Percentiles rank a stretch among this genome's conserved stretches.
phyloP scores from a whole-genome alignment of 1,139 yeast genomes.

The Kurtzmaniella quercitrusa region DNA sequence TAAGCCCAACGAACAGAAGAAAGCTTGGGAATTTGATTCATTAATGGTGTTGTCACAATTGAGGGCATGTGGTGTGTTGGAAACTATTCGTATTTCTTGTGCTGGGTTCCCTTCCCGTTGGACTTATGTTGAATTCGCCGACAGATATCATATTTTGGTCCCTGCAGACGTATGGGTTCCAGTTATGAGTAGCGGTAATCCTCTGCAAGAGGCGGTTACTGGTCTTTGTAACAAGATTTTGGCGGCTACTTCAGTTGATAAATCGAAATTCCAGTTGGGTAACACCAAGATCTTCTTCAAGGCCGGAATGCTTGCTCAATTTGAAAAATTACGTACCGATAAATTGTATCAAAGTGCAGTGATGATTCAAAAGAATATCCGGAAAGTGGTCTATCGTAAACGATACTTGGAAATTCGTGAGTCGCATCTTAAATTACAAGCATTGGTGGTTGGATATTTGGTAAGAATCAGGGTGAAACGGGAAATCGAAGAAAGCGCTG shows the following conservation, averaged over 20 bases:
- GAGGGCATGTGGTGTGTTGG: conserved; percentile 98
- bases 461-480: conserved; percentile 55
- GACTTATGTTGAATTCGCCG: conserved; percentile 91
- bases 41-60: conserved; percentile 92
- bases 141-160: conserved; percentile 79
- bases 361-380: conserved; percentile 80
- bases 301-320: conserved; percentile 91
- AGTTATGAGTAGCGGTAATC: conserved; percentile 47
- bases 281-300: conserved; percentile 90
- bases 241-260: conserved; percentile 56
- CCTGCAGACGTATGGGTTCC: conserved; percentile 67
- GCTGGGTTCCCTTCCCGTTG: conserved; percentile 98
- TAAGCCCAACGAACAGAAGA: conserved; percentile 90
- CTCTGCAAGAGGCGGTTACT: conserved; percentile 51
- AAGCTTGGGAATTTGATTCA: conserved; percentile 95
- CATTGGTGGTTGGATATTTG: conserved; percentile 58
- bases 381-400: conserved; percentile 62
- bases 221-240: conserved; percentile 67
- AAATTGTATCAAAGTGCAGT: conserved; percentile 76
- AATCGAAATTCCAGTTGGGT: conserved; percentile 76
- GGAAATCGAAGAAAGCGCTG: conserved; percentile 62
- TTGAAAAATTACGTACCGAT: conserved; percentile 81
- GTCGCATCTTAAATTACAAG: conserved; percentile 58
- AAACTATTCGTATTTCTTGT: conserved; percentile 92
- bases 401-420: conserved; percentile 51